Evolutionary conservation across 2,329 filamentous ascomycete genomes (phyloP), one percentile per base, ranked within the genome.

Genomic region (Bisporella sp.): DNA sequence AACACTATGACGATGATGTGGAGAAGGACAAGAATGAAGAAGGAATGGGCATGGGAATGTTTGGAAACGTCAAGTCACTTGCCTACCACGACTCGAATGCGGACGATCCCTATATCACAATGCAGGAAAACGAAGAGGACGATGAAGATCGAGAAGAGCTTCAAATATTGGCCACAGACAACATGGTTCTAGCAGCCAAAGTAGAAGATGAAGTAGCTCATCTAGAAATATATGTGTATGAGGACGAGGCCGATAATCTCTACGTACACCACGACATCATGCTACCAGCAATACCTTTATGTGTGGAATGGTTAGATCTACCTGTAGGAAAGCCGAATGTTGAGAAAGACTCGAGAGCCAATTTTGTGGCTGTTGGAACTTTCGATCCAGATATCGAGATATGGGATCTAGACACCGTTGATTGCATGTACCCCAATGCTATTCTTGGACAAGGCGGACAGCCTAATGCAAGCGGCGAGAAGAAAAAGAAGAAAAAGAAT

Each of bases 191-290:
- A 45, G 88, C 92, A 8, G 91, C 90, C 57, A 92, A 96, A 72
- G 85, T 97, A 47, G 93, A 99, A 70, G 93, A 99, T 62, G 93
- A 99, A 67, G 84, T 99, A 54, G 92, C 93, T 13, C 92, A 97
- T 69, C 76, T 99, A 30, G 93, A 99, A 68, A 87, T 97, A 21
- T 96, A 97, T 64, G 90, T 99, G 31, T 99, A 97, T 71, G 93
- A 99, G 69, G 93, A 97, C 62, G 82, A 82, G 55, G 87, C 85
- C 42, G 93, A 97, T 71, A 99, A 99, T 67, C 84, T 99, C 54
- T 99, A 99, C 68, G 92, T 99, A 29, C 93, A 99, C 73, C 93
- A 99, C 78, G 93, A 99, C 69, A 95, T 99, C 62, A 97, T 99
- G 92, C 79, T 99, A 50, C 93, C 93, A 32, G 92, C 92, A 29